phyloP scores from a whole-genome alignment of 495 filamentous ascomycete species.

The Penicillium antarcticum region DNA sequence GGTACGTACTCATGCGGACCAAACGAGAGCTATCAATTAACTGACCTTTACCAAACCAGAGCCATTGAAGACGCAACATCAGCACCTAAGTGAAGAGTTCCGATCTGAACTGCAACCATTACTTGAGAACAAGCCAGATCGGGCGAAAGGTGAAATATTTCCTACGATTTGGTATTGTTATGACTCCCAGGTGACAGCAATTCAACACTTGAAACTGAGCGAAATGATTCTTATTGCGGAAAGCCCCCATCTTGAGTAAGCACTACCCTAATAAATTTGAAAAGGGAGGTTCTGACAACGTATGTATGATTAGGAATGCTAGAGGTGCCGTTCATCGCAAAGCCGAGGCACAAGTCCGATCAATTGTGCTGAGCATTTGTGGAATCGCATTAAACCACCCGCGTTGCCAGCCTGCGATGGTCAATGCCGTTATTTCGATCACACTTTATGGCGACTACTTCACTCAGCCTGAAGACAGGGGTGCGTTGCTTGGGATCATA shows the following conservation, averaged over 20 bases:
- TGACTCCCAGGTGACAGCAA: conserved; percentile 19
- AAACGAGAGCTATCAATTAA: too few species aligned
- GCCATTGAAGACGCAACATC: conserved; percentile 12
- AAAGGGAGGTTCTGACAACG: neutral
- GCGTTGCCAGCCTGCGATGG: conserved; percentile 16
- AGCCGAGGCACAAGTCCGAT: conserved; percentile 22
- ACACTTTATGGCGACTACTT: conserved; percentile 28
- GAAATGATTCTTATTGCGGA: conserved; percentile 24
- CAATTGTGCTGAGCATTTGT: conserved; percentile 21
- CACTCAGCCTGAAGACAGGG: conserved; percentile 18
- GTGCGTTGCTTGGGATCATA: conserved; percentile 18
- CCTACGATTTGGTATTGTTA: conserved; percentile 25
- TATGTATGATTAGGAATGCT: conserved; percentile 2
- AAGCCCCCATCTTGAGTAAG: conserved; percentile 24
- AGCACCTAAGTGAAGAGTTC: conserved; percentile 10
- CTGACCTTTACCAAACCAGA: neutral
- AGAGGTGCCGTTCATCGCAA: conserved; percentile 19
- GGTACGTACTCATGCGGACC: neutral
- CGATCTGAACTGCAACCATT: conserved; percentile 16
- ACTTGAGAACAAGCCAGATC: conserved; percentile 17
- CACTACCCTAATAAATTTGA: neutral
- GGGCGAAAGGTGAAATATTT: conserved; percentile 22
- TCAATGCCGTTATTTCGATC: conserved; percentile 27
- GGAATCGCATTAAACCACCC: conserved; percentile 20
- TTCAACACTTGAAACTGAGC: conserved; percentile 22